phyloP scores from a whole-genome alignment of 108 stramenopile genomes.

The Cyclotella cryptica region DNA sequence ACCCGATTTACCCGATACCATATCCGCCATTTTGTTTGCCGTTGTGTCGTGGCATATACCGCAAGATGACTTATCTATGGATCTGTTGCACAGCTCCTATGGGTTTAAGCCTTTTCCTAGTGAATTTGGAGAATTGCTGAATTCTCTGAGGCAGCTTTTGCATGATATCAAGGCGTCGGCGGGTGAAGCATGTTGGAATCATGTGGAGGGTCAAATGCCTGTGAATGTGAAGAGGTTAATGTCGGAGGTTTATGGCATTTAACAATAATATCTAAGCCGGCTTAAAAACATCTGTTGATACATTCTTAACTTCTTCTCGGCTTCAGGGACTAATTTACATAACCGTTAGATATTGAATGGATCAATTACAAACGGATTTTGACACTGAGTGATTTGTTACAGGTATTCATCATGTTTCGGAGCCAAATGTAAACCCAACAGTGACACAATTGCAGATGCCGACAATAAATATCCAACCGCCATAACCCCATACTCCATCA shows the following conservation, averaged over 20 bases:
- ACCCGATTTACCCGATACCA: slow-evolving; percentile 51
- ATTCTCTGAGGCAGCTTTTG: slow-evolving; percentile 60
- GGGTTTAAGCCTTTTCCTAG: slow-evolving; percentile 70
- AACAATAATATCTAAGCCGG: background rate
- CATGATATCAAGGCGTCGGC: slow-evolving; percentile 69
- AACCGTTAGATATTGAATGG: too few relatives aligned
- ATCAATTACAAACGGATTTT: too few relatives aligned
- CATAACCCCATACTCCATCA: slow-evolving; percentile 15
- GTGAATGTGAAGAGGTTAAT: slow-evolving; percentile 75
- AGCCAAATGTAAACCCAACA: slow-evolving; percentile 24
- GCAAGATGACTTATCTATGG: slow-evolving; percentile 28
- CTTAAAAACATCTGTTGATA: too few relatives aligned
- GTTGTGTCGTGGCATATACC: slow-evolving; percentile 80
- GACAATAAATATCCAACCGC: slow-evolving; percentile 30
- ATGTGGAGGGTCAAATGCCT: slow-evolving; percentile 66
- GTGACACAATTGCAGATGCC: slow-evolving; percentile 13
- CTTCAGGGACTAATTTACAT: too few relatives aligned
- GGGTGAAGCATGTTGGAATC: slow-evolving; percentile 65
- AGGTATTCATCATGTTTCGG: slow-evolving; percentile 19
- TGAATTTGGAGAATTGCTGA: slow-evolving; percentile 60
- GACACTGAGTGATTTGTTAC: background rate
- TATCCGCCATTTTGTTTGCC: slow-evolving; percentile 75
- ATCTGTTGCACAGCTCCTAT: slow-evolving; percentile 59
- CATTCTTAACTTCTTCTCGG: too few relatives aligned
- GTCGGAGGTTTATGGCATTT: slow-evolving; percentile 59